Evolutionary conservation across 1,284 basidiomycete species (phyloP).

Genomic region (Melampsora abietis-canadensis): DNA sequence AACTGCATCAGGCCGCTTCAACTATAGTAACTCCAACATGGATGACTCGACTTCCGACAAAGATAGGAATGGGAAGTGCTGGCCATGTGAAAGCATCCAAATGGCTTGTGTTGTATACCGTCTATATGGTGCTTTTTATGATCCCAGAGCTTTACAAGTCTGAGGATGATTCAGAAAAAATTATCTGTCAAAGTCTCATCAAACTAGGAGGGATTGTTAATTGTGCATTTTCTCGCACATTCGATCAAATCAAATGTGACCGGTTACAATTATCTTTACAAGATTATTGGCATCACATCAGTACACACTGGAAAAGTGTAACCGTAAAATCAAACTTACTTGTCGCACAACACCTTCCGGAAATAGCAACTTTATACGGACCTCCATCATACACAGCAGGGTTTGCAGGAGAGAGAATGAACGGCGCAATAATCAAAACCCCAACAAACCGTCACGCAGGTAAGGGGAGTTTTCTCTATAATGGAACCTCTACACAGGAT

Average conservation of each 20-base stretch:
- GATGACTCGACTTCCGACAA: slow-evolving; percentile 8
- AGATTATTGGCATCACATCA: not conserved
- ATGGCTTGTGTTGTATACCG: slow-evolving; percentile 11
- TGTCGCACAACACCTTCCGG: not conserved
- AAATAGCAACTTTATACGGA: not conserved
- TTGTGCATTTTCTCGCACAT: not conserved
- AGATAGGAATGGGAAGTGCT: not conserved
- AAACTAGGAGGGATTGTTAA: not conserved
- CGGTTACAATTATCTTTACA: not conserved
- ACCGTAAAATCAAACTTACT: not conserved
- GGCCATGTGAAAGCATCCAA: slow-evolving; percentile 4
- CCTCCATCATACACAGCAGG: not conserved
- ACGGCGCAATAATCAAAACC: not conserved
- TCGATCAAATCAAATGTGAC: not conserved
- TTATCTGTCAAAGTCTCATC: not conserved
- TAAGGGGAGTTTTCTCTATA: not conserved
- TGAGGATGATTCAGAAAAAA: no score
- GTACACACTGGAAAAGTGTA: not conserved
- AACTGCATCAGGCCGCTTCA: no score
- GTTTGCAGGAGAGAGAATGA: not conserved
- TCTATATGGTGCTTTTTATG: not conserved
- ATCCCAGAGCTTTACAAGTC: not conserved
- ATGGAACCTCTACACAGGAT: not conserved
- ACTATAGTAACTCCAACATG: not conserved
- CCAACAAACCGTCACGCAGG: not conserved